Conservation (phyloP, 805 yeast genomes). For the Cyberlindnera xylosilytica region DNA sequence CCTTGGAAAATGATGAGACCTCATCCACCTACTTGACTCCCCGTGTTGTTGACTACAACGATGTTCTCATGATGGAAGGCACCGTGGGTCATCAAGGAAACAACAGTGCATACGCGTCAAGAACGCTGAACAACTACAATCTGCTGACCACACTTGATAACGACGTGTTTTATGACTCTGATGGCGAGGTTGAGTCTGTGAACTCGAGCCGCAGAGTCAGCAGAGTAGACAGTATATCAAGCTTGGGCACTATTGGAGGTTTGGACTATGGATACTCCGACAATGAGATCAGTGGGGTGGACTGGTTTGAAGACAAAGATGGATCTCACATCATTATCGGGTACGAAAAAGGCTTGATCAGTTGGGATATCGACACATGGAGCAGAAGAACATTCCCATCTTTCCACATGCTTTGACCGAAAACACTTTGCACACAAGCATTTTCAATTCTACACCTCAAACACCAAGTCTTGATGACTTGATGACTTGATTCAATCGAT, state of each 20-base stretch:
- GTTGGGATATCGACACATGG: constrained; percentile 66
- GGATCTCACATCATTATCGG: constrained; percentile 59
- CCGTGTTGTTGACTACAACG: constrained; percentile 24
- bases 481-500: too few relatives aligned
- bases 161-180: constrained; percentile 16
- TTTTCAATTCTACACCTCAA: neutral
- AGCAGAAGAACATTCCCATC: constrained; percentile 61
- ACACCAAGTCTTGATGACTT: too few relatives aligned
- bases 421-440: neutral
- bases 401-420: constrained; percentile 41
- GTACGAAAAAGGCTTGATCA: constrained; percentile 61
- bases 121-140: constrained; percentile 25
- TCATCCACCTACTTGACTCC: constrained; percentile 15
- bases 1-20: neutral
- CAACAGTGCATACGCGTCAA: constrained; percentile 15
- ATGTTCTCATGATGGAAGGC: constrained; percentile 23
- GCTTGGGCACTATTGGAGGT: constrained; percentile 5
- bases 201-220: constrained; percentile 9
- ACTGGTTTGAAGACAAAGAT: constrained; percentile 48
- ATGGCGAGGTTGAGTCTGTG: constrained; percentile 23
- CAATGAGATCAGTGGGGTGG: constrained; percentile 59
- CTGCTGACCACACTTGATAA: constrained; percentile 18
- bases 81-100: neutral
- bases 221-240: constrained; percentile 8
- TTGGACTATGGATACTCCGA: constrained; percentile 31